phyloP scores from a whole-genome alignment of 345 rosid species.

The Boechera stricta region DNA sequence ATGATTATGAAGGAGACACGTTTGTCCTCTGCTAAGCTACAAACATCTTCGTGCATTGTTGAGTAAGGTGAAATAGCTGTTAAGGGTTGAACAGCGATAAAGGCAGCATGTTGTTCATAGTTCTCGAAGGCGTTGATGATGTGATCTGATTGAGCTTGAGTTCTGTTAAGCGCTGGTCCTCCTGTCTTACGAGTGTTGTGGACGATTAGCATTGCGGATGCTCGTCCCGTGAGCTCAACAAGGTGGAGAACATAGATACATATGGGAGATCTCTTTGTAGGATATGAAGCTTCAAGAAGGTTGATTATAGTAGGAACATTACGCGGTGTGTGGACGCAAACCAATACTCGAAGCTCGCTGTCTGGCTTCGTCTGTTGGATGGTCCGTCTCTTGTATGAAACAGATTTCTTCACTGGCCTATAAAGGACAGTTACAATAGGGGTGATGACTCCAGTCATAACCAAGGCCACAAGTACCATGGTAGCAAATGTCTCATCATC shows the following conservation, averaged over 20 bases:
- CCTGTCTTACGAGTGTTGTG: conserved; percentile 80
- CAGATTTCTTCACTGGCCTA: conserved; percentile 63
- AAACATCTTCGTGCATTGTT: conserved; percentile 94
- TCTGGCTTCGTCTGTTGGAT: conserved; percentile 72
- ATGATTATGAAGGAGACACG: conserved; percentile 72
- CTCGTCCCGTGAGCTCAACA: conserved; percentile 93
- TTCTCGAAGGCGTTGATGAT: conserved; percentile 87
- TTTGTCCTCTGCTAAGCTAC: conserved; percentile 89
- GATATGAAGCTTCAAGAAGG: conserved; percentile 84
- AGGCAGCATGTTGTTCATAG: conserved; percentile 68
- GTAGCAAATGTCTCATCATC: conserved; percentile 80
- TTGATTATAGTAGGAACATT: conserved; percentile 90
- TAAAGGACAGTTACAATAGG: conserved; percentile 69
- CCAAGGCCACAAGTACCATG: conserved; percentile 77
- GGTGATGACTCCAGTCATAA: conserved; percentile 75
- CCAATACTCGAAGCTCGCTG: conserved; percentile 66
- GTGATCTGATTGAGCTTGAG: conserved; percentile 95
- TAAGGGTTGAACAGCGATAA: conserved; percentile 76
- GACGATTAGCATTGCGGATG: conserved; percentile 93
- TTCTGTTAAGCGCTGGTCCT: conserved; percentile 72
- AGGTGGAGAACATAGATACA: conserved; percentile 85
- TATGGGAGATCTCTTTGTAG: conserved; percentile 78
- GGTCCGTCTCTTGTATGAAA: conserved; percentile 72
- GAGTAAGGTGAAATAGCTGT: conserved; percentile 94
- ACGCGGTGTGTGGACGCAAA: conserved; percentile 82